Conservation (phyloP, 139 green algal species). For the Tetraselmis striata region DNA sequence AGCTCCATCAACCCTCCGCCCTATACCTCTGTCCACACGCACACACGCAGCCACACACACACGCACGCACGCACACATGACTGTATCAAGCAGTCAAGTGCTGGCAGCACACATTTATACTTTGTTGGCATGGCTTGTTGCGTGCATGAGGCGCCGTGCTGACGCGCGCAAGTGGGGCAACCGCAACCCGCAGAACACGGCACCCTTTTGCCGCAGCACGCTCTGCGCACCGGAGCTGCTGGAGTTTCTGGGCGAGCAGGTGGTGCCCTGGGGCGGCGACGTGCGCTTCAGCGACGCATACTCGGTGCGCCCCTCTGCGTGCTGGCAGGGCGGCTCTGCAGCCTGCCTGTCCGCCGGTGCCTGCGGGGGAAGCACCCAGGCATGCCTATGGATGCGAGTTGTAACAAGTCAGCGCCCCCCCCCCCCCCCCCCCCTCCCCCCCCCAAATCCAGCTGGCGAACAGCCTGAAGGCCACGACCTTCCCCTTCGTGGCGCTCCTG, state of each 20-base stretch:
- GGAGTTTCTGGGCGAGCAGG: slow-evolving; percentile 44
- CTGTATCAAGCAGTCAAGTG: too few relatives aligned
- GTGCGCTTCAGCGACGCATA: slow-evolving; percentile 54
- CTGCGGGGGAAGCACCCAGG: too few relatives aligned
- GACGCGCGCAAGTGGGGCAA: neutral
- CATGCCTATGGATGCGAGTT: too few relatives aligned
- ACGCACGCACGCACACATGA: too few relatives aligned
- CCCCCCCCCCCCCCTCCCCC: too few relatives aligned
- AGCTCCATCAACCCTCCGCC: too few relatives aligned
- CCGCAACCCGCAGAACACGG: slow-evolving; percentile 44
- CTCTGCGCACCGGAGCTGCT: slow-evolving; percentile 51
- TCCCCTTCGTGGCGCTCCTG: slow-evolving; percentile 61
- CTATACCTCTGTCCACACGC: too few relatives aligned
- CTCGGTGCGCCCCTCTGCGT: too few relatives aligned
- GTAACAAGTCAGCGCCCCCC: neutral
- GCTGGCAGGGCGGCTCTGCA: neutral
- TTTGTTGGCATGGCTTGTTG: too few relatives aligned
- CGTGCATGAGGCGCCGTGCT: neutral
- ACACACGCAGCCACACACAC: too few relatives aligned
- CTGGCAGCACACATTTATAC: too few relatives aligned
- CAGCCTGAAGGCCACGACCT: slow-evolving; percentile 45
- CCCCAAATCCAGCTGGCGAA: slow-evolving; percentile 22
- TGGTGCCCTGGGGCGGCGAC: slow-evolving; percentile 66
- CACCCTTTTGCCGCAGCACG: slow-evolving; percentile 46
- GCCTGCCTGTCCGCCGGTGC: too few relatives aligned